These are phyloP conservation scores for Acorus calamus DNA, from an alignment of 106 monocot genomes.

Conservation along the genomic window DNA sequence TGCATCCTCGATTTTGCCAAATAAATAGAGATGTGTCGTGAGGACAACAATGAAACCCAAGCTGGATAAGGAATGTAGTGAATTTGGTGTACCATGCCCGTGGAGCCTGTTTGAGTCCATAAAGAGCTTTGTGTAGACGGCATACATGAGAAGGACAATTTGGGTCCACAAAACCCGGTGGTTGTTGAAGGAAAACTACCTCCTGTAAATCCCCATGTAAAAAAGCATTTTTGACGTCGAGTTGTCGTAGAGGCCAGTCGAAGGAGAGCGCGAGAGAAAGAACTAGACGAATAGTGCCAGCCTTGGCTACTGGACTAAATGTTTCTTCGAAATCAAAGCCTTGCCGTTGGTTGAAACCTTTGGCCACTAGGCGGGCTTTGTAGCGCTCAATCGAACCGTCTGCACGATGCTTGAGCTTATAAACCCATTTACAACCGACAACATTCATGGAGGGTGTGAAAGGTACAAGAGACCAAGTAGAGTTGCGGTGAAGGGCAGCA, in stretches of 20 bases:
- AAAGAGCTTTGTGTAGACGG: no score
- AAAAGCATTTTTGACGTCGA: no score
- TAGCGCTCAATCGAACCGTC: neutral
- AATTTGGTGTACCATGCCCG: no score
- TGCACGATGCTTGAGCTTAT: neutral
- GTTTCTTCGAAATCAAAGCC: neutral
- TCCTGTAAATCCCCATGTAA: no score
- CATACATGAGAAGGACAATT: no score
- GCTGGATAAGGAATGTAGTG: no score
- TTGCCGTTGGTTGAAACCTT: neutral
- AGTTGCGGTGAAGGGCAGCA: neutral
- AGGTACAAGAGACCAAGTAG: neutral
- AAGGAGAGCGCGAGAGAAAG: neutral
- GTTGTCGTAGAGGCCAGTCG: neutral
- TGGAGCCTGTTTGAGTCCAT: no score
- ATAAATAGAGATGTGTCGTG: no score
- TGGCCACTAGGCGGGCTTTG: neutral
- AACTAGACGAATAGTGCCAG: neutral
- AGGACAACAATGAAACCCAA: no score
- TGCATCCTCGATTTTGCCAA: no score
- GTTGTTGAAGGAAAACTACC: no score
- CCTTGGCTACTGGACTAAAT: neutral
- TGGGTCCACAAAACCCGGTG: no score
- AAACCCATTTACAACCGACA: neutral
- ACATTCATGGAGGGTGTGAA: neutral